phyloP scores from a whole-genome alignment of 805 yeast species.

The Cyberlindnera maclurae region DNA sequence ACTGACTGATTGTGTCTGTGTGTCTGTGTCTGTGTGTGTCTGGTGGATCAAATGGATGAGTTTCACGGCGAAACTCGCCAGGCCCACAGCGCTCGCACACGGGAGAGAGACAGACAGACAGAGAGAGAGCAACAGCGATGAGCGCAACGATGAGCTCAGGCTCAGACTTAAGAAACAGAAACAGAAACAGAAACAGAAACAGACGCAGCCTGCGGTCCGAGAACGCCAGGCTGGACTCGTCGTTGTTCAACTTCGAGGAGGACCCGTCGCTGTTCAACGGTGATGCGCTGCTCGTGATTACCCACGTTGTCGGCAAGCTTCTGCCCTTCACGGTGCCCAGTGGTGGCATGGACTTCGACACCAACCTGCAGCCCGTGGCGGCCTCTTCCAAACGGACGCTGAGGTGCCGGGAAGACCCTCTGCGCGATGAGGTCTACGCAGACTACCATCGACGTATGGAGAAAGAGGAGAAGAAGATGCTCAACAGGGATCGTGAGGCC shows the following conservation, averaged over 20 bases:
- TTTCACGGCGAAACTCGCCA: too few relatives aligned
- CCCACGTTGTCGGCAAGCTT: too few relatives aligned
- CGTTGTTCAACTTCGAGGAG: constrained; percentile 24
- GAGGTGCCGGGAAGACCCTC: constrained; percentile 30
- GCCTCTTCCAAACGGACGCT: too few relatives aligned
- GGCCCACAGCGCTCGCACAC: too few relatives aligned
- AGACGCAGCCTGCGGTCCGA: not conserved
- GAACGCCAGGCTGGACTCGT: constrained; percentile 17
- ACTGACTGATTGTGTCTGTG: too few relatives aligned
- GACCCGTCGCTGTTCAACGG: constrained; percentile 14
- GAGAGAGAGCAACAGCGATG: too few relatives aligned
- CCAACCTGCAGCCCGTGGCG: too few relatives aligned
- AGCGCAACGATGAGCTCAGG: not conserved
- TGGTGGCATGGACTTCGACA: too few relatives aligned
- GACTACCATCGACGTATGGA: constrained; percentile 52
- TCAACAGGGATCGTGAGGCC: constrained; percentile 43
- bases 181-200: not conserved
- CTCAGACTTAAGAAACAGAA: not conserved
- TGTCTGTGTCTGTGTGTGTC: too few relatives aligned
- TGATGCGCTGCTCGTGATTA: constrained; percentile 1
- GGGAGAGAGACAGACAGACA: too few relatives aligned
- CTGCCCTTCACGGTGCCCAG: too few relatives aligned
- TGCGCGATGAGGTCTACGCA: constrained; percentile 35
- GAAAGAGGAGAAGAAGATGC: constrained; percentile 55
- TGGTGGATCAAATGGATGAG: too few relatives aligned